Evolutionary conservation across 768 basidiomycete genomes (phyloP), one percentile per base, ranked within the genome.

Genomic region (Russula compacta): DNA sequence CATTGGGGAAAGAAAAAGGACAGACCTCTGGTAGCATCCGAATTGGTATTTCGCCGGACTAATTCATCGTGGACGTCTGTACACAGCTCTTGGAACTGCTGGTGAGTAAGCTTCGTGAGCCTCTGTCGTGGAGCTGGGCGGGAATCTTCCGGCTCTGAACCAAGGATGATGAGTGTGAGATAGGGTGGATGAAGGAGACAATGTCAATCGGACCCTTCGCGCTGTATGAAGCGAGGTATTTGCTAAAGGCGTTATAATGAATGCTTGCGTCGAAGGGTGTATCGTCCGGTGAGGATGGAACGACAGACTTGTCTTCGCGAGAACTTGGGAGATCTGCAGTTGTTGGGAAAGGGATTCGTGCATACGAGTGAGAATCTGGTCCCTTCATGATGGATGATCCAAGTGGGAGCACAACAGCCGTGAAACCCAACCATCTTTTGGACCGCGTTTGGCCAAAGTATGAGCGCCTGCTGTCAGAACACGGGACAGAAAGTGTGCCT

Each of bases 11-110:
- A 9, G 12, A 36, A 73, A 15, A 51, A 75, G 57, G 69, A 83
- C 91, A 89, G 84, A 83, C 90, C 83, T 76, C 89, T 83, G 60
- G 84, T 85, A 62, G 87, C 80, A 54, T 70, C 70, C 1, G 75
- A 71, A 62, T 79, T 79, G 58, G 78, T 82, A 74, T 87, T 84
- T 63, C 95, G 77, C 36, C 97, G 48, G 10, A 95, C 76, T 55
- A 98, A 79, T 70, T 99, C 97, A 72, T 98, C 95, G 69, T 93
- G 98, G 4, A 98, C 95, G 72, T 99, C 97, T 9, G 95, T 98
- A 8, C 92, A 95, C 2, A 99, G 79, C 71, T 99, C 97, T 67
- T 97, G 92, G 68, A 98, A 98, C 72, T 99, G 97, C 67, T 94
- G 90, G 63, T 86, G 84, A 4, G 94, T 97, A 62, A 99, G 80